A percentile compares a stretch with the other conserved stretches of the same genome.
phyloP scores from a whole-genome alignment of 371 early-diverging fungal genomes.

The Mucor circinelloides region DNA sequence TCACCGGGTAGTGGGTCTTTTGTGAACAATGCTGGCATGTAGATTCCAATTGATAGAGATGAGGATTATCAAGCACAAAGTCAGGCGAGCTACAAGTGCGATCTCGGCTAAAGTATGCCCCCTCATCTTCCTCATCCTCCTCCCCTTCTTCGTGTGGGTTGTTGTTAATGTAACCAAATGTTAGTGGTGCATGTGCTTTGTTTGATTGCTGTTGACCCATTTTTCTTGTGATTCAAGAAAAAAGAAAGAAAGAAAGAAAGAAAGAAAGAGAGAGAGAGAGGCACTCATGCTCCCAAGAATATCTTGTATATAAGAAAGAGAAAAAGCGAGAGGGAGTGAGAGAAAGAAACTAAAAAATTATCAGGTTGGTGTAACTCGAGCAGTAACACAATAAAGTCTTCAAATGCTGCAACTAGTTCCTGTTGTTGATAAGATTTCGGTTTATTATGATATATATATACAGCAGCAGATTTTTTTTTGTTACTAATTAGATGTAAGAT shows the following conservation, averaged over 20 bases:
- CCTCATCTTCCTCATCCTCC: not conserved
- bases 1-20: not conserved
- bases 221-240: not conserved
- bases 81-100: slow-evolving; percentile 14
- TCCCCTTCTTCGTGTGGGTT: not conserved
- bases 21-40: slow-evolving; percentile 20
- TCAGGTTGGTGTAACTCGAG: not conserved
- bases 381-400: slow-evolving; percentile 11
- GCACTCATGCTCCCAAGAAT: not conserved
- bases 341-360: slow-evolving; percentile 8
- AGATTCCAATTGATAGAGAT: slow-evolving; percentile 39
- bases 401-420: slow-evolving; percentile 20
- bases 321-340: not conserved
- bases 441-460: not conserved
- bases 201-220: slow-evolving; percentile 35
- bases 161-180: slow-evolving; percentile 42
- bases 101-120: not conserved
- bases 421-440: not conserved
- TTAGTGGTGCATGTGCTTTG: slow-evolving; percentile 40
- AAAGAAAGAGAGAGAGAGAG: not conserved
- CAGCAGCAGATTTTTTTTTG: not conserved
- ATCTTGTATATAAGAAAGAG: not conserved
- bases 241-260: not conserved
- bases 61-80: slow-evolving; percentile 38
- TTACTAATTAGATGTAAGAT: slow-evolving; percentile 9